Evolutionary conservation across 129 eudicot genomes (phyloP).

Genomic region (Helianthus annuus): HanXRQr2.0-SUNRISE NC_035446.2:160953235-160953734

Average conservation of each 20-base stretch:
- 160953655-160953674: conserved; percentile 56
- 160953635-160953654: conserved; percentile 57
- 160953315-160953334: conserved; percentile 50
- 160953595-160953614: conserved; percentile 56
- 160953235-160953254: conserved; percentile 86
- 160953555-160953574: conserved; percentile 57
- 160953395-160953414: conserved; percentile 62
- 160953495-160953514: conserved; percentile 78
- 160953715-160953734: conserved; percentile 96
- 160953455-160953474: conserved; percentile 52
- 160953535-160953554: conserved; percentile 56
- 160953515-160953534: conserved; percentile 82
- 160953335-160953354: conserved; percentile 43
- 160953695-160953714: conserved; percentile 91
- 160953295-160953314: conserved; percentile 36
- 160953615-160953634: conserved; percentile 54
- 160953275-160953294: conserved; percentile 67
- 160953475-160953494: conserved; percentile 67
- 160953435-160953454: conserved; percentile 54
- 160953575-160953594: conserved; percentile 61
- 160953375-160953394: conserved; percentile 58
- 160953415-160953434: conserved; percentile 80
- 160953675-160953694: conserved; percentile 72
- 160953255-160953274: conserved; percentile 59
- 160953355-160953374: conserved; percentile 29